Conservation (phyloP, 306 rosid genomes). For the Castanea sativa region DNA sequence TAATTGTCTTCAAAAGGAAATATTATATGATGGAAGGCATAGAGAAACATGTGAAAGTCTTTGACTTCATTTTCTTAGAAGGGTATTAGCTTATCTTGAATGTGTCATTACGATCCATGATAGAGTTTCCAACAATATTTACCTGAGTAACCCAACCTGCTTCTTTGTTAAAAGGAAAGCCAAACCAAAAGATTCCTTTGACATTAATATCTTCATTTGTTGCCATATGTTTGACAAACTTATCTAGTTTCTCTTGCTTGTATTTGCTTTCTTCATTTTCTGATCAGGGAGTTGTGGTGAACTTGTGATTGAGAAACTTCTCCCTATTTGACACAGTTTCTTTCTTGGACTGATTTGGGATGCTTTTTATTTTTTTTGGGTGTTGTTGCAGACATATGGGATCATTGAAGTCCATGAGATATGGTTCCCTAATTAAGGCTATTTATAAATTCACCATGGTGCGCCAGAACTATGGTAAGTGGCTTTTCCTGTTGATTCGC, state of each 20-base stretch:
- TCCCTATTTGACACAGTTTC: neutral
- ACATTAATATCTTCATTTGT: neutral
- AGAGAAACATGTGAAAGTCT: too few species aligned
- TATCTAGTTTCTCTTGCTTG: neutral
- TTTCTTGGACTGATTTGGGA: slow-evolving; percentile 22
- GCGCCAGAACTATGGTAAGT: slow-evolving; percentile 77
- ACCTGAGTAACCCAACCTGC: neutral
- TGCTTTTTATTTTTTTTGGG: neutral
- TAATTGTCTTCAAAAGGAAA: neutral
- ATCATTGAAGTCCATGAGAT: slow-evolving; percentile 54
- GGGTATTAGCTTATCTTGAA: neutral
- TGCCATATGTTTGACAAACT: neutral
- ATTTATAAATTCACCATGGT: slow-evolving; percentile 62
- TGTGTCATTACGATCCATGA: neutral
- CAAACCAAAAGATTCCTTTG: neutral
- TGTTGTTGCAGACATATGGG: slow-evolving; percentile 74
- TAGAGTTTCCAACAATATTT: neutral
- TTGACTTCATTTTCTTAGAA: neutral
- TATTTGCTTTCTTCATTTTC: neutral
- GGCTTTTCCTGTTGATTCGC: neutral
- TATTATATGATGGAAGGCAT: too few species aligned
- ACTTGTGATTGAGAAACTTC: slow-evolving; percentile 9
- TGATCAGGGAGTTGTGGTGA: neutral
- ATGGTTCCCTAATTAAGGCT: slow-evolving; percentile 74
- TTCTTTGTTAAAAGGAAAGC: neutral